A percentile compares a stretch with the other conserved stretches of the same genome.
Evolutionary conservation across 352 stramenopile genomes (phyloP).

Genomic region (Phytopythium kandeliae): DNA sequence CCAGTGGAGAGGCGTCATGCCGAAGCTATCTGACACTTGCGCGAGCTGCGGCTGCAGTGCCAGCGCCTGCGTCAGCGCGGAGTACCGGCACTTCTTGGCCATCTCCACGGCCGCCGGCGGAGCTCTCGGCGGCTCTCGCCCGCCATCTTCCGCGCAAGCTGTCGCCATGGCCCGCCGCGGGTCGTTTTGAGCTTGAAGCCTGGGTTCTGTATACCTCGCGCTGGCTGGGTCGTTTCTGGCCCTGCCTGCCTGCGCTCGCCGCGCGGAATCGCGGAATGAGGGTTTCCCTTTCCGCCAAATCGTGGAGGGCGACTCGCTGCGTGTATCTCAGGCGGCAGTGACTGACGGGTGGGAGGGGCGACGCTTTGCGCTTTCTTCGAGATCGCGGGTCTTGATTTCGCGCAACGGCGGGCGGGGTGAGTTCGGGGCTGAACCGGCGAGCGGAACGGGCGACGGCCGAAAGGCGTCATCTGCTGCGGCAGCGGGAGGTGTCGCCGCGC

Average conservation of each 20-base stretch:
- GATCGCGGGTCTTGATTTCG: no score
- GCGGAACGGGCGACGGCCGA: no score
- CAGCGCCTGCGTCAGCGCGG: constrained; percentile 31
- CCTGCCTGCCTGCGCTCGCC: no score
- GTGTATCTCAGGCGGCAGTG: neutral
- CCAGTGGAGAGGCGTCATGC: constrained; percentile 84
- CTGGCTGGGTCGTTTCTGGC: neutral
- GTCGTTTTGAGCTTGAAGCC: neutral
- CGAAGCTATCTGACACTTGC: constrained; percentile 43
- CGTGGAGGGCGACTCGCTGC: neutral
- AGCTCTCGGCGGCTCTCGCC: neutral
- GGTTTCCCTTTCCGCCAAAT: neutral
- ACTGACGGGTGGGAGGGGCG: neutral
- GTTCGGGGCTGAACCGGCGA: no score
- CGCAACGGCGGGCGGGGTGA: no score
- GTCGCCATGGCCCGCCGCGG: neutral
- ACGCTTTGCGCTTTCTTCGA: neutral
- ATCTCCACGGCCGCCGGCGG: constrained; percentile 28
- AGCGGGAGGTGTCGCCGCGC: neutral
- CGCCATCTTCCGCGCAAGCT: neutral
- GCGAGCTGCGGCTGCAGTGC: constrained; percentile 39
- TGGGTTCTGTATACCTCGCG: neutral
- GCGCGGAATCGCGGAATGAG: no score
- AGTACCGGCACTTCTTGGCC: constrained; percentile 41
- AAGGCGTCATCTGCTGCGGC: no score